These are phyloP conservation scores for Entoloma clypeatum DNA, from an alignment of 1,284 basidiomycete genomes.

Conservation along the genomic window DNA sequence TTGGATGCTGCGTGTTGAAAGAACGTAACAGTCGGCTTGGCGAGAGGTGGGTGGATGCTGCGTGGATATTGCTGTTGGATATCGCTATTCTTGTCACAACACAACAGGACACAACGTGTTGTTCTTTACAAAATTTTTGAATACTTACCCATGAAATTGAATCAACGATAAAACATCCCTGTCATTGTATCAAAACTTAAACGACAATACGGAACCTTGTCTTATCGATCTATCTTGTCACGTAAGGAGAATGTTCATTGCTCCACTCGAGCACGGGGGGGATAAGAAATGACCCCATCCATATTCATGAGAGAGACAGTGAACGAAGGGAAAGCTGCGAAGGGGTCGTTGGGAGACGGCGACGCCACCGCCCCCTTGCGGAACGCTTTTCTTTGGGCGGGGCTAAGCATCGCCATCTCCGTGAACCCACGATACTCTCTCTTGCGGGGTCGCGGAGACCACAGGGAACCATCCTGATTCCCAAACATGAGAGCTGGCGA, in stretches of 20 bases:
- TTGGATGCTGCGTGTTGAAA: no score
- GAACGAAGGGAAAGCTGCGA: slow-evolving; percentile 41
- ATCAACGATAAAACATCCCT: no score
- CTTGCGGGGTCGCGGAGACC: slow-evolving; percentile 31
- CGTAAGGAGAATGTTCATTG: no score
- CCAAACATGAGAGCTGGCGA: slow-evolving; percentile 31
- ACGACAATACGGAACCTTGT: slow-evolving; percentile 5
- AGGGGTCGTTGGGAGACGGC: slow-evolving; percentile 40
- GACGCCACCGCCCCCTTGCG: slow-evolving; percentile 29
- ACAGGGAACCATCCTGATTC: slow-evolving; percentile 33
- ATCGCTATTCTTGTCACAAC: no score
- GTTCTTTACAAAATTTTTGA: no score
- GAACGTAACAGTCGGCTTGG: no score
- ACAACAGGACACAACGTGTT: no score
- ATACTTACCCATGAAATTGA: slow-evolving; percentile 15
- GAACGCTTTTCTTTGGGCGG: slow-evolving; percentile 26
- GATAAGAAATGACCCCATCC: slow-evolving; percentile 25
- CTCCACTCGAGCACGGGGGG: slow-evolving; percentile 25
- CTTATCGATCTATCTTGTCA: slow-evolving; percentile 5
- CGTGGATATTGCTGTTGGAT: no score
- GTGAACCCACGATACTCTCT: slow-evolving; percentile 16
- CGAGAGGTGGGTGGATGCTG: no score
- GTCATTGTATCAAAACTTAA: no score
- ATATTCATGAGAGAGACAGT: slow-evolving; percentile 29
- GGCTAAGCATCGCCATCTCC: slow-evolving; percentile 26